Evolutionary conservation across 2,329 filamentous ascomycete genomes (phyloP).

Genomic region (Diplodia corticola): DNA sequence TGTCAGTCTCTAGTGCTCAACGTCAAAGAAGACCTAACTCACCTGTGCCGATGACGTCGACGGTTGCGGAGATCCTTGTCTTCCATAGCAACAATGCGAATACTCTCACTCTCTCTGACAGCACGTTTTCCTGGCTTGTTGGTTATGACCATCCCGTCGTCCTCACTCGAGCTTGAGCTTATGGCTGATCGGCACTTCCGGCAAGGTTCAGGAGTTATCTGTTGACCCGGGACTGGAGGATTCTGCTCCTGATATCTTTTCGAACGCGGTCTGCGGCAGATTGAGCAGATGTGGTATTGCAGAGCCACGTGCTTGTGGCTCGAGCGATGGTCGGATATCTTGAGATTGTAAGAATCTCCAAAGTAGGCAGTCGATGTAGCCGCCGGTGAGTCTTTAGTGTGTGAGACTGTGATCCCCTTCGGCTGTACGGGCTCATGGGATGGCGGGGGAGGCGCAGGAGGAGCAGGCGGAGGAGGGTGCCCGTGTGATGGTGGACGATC

Average conservation of each 20-base stretch:
- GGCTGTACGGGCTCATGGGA: conserved; percentile 14
- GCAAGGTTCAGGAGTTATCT: conserved; percentile 31
- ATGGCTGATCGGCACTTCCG: conserved; percentile 31
- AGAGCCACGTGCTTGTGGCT: background rate
- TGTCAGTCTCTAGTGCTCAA: background rate
- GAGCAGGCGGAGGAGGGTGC: background rate
- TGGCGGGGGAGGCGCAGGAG: background rate
- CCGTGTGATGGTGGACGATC: background rate
- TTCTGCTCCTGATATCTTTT: conserved; percentile 37
- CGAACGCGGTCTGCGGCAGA: conserved; percentile 38
- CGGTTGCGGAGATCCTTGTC: conserved; percentile 28
- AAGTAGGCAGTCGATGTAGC: background rate
- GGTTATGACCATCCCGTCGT: conserved; percentile 16
- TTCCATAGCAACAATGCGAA: conserved; percentile 26
- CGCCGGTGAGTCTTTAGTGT: background rate
- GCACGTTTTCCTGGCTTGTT: conserved; percentile 14
- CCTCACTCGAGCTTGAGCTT: conserved; percentile 30
- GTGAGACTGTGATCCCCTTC: conserved; percentile 23
- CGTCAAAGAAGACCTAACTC: background rate
- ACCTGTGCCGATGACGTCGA: conserved; percentile 31
- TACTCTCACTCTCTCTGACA: conserved; percentile 23
- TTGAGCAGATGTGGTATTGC: conserved; percentile 37
- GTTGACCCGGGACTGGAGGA: conserved; percentile 37
- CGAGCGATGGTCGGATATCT: conserved; percentile 25
- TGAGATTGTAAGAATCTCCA: conserved; percentile 21